Base-by-base conservation (phyloP, 768 basidiomycete species). In the Pleurotus salmoneostramineus region DNA sequence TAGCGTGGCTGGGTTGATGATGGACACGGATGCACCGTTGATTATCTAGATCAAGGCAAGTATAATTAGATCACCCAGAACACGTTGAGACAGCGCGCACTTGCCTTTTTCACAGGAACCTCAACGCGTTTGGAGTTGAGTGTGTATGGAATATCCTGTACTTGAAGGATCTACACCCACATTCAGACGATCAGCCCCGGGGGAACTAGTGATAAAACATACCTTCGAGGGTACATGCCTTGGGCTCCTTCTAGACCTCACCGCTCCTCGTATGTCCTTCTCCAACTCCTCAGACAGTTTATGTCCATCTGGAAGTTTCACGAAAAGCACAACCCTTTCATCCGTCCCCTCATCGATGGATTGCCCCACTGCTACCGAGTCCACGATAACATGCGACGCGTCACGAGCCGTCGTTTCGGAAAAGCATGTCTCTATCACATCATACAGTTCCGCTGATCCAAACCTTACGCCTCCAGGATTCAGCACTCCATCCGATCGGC, bases 401-500 rank as follows among this genome's bases (percentile, higher is more conserved):
- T 55, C 52, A 43, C 37, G 43, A 42, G 52, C 69, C 44, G 69
- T 64, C 40, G 77, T 64, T n/a, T 64, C 68, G 7, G 80, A 78
- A 67, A 88, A 88, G 63, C 77, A 79, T 37, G 75, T 65, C 61
- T 90, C 90, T 42, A 92, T 74, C 55, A 92, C 87, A 65, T 90
- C 87, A 69, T 92, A 91, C 35, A 92, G 80, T 70, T 92, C 91
- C 43, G 88, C 80, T 37, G 89, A 88, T 42, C 90, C 90, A 67
- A 91, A 92, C 33, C 90, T 81, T 63, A 91, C 82, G n/a, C 90
- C 90, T 51, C 87, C 88, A 27, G 91, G 90, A 66, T 92, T 93
- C 83, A 91, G 72, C 17, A 91, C 89, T 56, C 91, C 91, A 64
- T 93, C 91, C 55, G 88, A 89, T 50, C 90, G 79, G 6, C 91